phyloP scores from a whole-genome alignment of 2,329 filamentous ascomycete species.

The Apiospora pterosperma region DNA sequence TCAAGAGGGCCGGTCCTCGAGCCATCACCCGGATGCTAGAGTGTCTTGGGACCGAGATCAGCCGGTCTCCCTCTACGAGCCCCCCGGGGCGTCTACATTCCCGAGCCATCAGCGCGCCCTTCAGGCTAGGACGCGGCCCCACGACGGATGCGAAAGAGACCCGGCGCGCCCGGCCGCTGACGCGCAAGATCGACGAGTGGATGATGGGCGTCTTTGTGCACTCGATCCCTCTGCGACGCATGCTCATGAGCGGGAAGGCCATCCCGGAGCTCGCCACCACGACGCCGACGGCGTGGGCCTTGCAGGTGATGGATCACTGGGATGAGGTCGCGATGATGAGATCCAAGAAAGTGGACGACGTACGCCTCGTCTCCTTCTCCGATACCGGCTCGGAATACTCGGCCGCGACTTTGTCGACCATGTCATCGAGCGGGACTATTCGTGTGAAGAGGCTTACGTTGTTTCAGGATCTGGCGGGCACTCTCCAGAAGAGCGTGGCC shows the following conservation, averaged over 20 bases:
- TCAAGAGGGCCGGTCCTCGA: background rate
- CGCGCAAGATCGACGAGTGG: background rate
- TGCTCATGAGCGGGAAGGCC: conserved; percentile 1
- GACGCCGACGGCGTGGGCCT: background rate
- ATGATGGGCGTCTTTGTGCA: conserved; percentile 2
- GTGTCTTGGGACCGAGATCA: background rate
- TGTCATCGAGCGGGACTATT: background rate
- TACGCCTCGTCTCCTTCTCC: background rate
- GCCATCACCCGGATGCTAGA: background rate
- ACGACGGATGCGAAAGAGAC: background rate
- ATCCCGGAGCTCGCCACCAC: background rate
- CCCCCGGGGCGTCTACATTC: background rate
- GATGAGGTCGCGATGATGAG: background rate
- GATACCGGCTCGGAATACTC: background rate
- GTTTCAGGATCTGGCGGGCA: background rate
- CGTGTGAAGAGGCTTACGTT: background rate
- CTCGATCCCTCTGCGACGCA: background rate
- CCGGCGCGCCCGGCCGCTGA: background rate
- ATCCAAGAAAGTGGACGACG: background rate
- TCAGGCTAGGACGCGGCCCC: background rate
- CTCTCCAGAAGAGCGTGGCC: background rate
- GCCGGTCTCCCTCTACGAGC: background rate
- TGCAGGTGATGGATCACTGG: background rate
- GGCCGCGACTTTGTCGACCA: background rate
- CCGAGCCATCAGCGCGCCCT: background rate